These are phyloP conservation scores for Paspalum notatum DNA, from an alignment of 176 grass and related monocot species.

Conservation along the genomic window DNA sequence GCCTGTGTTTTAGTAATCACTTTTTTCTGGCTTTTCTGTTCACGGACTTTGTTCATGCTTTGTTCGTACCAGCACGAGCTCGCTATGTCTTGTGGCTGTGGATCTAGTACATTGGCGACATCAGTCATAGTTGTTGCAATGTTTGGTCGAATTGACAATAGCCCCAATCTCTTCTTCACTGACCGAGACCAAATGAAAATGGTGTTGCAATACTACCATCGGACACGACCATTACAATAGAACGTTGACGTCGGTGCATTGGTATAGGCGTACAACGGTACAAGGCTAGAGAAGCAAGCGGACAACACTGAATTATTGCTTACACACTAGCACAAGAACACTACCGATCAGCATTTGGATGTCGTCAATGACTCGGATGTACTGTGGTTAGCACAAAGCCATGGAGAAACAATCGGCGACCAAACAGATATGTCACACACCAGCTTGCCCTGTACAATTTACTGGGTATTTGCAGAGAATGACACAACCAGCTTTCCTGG, in stretches of 20 bases:
- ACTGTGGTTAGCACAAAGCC: neutral
- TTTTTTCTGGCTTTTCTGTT: slow-evolving; percentile 1
- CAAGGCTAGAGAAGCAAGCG: neutral
- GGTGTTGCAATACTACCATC: neutral
- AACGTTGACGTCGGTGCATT: neutral
- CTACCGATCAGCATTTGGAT: neutral
- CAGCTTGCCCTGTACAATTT: slow-evolving; percentile 19
- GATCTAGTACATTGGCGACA: neutral
- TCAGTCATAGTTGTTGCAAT: neutral
- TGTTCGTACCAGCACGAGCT: neutral
- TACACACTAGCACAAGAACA: neutral
- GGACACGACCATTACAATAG: neutral
- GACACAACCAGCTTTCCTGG: neutral
- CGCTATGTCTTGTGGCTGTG: neutral
- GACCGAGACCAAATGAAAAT: neutral
- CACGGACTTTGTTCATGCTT: neutral
- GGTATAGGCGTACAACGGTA: slow-evolving; percentile 7
- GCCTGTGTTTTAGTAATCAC: neutral
- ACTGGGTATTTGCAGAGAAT: neutral
- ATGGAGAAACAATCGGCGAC: neutral
- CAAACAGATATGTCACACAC: neutral
- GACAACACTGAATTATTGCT: neutral
- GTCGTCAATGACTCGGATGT: neutral
- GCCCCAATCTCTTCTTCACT: neutral
- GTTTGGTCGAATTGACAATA: neutral